phyloP scores from a whole-genome alignment of 257 asterid species.

The Eucommia ulmoides region DNA sequence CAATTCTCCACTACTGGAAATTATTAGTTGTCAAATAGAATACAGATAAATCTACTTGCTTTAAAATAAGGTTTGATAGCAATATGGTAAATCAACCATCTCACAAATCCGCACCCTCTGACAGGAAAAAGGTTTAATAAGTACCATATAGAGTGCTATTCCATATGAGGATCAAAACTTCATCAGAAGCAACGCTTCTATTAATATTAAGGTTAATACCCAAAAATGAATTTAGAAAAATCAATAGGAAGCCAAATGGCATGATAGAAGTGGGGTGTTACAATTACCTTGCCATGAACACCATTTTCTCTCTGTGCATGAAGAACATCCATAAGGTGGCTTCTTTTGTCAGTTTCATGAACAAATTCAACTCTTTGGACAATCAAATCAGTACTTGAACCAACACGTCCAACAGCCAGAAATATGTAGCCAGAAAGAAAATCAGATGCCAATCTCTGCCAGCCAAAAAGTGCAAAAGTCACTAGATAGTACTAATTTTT shows the following conservation, averaged over 20 bases:
- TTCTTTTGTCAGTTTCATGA: constrained; percentile 68
- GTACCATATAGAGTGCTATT: background rate
- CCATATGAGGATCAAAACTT: background rate
- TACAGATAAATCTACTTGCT: too few species aligned
- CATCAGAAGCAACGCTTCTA: background rate
- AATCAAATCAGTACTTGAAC: constrained; percentile 81
- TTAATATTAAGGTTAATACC: background rate
- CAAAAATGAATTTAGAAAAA: too few species aligned
- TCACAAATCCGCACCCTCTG: too few species aligned
- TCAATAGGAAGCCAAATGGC: background rate
- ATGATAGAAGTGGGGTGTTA: too few species aligned
- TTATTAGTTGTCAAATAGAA: too few species aligned
- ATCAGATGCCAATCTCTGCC: constrained; percentile 88
- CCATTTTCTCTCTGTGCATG: constrained; percentile 63
- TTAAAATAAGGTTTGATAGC: background rate
- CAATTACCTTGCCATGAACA: constrained; percentile 51
- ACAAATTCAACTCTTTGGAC: constrained; percentile 78
- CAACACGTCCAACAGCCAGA: constrained; percentile 85
- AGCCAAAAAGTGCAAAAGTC: constrained; percentile 10
- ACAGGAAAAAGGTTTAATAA: too few species aligned
- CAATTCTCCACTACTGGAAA: too few species aligned
- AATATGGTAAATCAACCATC: constrained; percentile 2
- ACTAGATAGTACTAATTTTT: background rate
- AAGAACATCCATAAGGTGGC: constrained; percentile 77
- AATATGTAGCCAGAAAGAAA: constrained; percentile 75